Evolutionary conservation across 768 basidiomycete genomes (phyloP).

Genomic region (Inosperma sp.): DNA sequence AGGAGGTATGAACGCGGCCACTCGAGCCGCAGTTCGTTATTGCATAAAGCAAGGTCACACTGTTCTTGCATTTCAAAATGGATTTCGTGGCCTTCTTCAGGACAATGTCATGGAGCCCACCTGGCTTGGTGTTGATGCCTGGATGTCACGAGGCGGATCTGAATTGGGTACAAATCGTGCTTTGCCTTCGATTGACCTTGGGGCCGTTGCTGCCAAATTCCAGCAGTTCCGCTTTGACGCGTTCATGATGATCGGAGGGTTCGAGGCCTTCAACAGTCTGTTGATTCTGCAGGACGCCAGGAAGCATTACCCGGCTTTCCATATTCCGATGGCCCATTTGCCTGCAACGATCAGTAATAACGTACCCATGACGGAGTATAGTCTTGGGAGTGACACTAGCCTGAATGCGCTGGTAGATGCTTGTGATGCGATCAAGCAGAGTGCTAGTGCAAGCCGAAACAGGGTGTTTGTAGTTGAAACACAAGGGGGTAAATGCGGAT

Average conservation of each 20-base stretch:
- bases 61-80: constrained; percentile 91
- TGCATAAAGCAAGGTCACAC: constrained; percentile 90
- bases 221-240: constrained; percentile 78
- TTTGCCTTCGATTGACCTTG: constrained; percentile 82
- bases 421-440: constrained; percentile 98
- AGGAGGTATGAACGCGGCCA: constrained; percentile 98
- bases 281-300: constrained; percentile 75
- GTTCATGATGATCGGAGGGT: constrained; percentile 89
- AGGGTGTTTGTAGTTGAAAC: constrained; percentile 98
- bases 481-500: constrained; percentile 95
- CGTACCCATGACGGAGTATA: constrained; percentile 95
- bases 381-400: constrained; percentile 94
- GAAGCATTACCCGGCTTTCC: constrained; percentile 83
- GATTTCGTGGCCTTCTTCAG: constrained; percentile 91
- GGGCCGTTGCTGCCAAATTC: constrained; percentile 85
- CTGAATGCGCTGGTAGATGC: constrained; percentile 96
- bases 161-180: constrained; percentile 96
- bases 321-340: constrained; percentile 92
- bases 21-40: constrained; percentile 89
- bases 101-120: constrained; percentile 81
- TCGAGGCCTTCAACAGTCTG: constrained; percentile 87
- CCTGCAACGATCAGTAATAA: constrained; percentile 99
- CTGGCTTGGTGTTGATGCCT: constrained; percentile 96
- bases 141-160: constrained; percentile 94
- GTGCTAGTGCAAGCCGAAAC: constrained; percentile 92